Conservation (phyloP, 2,329 filamentous ascomycete genomes). For the Rutstroemia sp. region DNA sequence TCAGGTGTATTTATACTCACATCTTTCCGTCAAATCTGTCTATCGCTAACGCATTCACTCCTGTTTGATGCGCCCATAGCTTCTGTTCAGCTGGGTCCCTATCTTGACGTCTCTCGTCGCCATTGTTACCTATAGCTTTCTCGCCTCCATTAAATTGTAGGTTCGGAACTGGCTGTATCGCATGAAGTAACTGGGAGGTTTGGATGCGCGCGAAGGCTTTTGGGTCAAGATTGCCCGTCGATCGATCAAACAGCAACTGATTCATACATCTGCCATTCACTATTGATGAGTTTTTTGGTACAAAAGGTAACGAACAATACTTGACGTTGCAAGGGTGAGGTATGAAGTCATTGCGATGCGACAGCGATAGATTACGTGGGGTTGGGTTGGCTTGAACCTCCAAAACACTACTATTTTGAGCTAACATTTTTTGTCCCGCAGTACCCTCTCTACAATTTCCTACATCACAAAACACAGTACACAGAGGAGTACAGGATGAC, state of each 20-base stretch:
- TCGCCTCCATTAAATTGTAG: slow-evolving; percentile 64
- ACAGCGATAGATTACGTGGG: not conserved
- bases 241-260: slow-evolving; percentile 68
- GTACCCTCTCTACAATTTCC: too few species aligned
- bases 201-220: slow-evolving; percentile 58
- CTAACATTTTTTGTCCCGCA: not conserved
- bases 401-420: not conserved
- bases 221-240: slow-evolving; percentile 59
- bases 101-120: not conserved
- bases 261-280: slow-evolving; percentile 55
- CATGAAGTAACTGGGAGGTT: slow-evolving; percentile 57
- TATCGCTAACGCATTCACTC: slow-evolving; percentile 71
- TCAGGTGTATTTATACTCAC: not conserved
- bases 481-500: slow-evolving; percentile 15
- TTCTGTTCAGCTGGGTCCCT: slow-evolving; percentile 10
- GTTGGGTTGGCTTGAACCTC: not conserved
- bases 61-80: slow-evolving; percentile 64
- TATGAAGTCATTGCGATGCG: not conserved
- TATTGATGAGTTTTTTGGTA: not conserved
- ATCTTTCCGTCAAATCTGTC: slow-evolving; percentile 62
- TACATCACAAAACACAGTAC: not conserved
- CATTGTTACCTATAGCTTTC: slow-evolving; percentile 15
- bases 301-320: not conserved
- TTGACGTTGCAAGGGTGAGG: not conserved
- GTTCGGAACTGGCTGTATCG: slow-evolving; percentile 59